phyloP scores from a whole-genome alignment of 2,329 filamentous ascomycete species.

The Aspergillus proliferans region DNA sequence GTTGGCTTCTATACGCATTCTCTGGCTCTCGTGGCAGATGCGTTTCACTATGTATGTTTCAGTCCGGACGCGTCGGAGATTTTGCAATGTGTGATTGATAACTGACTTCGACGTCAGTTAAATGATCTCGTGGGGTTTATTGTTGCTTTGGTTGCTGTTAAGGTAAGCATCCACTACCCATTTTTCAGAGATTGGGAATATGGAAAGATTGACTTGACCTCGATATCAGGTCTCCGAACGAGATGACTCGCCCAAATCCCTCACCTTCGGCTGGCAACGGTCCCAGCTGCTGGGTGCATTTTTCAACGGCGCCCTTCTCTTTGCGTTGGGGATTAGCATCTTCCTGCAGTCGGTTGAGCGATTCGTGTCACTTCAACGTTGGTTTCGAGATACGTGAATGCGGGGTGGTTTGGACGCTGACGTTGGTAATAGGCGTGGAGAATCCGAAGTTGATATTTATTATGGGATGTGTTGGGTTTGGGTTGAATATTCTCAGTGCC shows the following conservation, averaged over 20 bases:
- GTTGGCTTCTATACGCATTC: constrained; percentile 66
- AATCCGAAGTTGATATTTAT: constrained; percentile 62
- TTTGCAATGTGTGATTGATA: constrained; percentile 1
- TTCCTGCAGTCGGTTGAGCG: constrained; percentile 67
- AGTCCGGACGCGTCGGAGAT: not conserved
- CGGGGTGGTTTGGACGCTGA: not conserved
- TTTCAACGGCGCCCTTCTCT: constrained; percentile 71
- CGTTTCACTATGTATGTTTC: constrained; percentile 64
- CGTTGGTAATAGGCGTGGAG: constrained; percentile 48
- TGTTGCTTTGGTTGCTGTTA: constrained; percentile 59
- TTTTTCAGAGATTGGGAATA: not conserved
- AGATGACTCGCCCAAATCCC: constrained; percentile 50
- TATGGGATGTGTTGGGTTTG: constrained; percentile 61
- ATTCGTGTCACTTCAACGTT: constrained; percentile 26
- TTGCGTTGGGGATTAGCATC: constrained; percentile 67
- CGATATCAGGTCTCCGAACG: constrained; percentile 49
- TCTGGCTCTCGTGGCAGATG: constrained; percentile 67
- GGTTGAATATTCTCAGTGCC: constrained; percentile 61
- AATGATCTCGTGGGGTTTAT: constrained; percentile 66
- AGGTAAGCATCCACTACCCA: constrained; percentile 39
- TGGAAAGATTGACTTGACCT: not conserved
- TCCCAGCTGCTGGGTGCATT: constrained; percentile 69
- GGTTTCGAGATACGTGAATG: constrained; percentile 2
- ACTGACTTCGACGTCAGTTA: constrained; percentile 41
- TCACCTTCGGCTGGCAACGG: constrained; percentile 72